A percentile compares a stretch with the other conserved stretches of the same genome.
These are phyloP conservation scores for Oryza punctata DNA, from an alignment of 176 grass and related monocot genomes.

Conservation along the genomic window DNA sequence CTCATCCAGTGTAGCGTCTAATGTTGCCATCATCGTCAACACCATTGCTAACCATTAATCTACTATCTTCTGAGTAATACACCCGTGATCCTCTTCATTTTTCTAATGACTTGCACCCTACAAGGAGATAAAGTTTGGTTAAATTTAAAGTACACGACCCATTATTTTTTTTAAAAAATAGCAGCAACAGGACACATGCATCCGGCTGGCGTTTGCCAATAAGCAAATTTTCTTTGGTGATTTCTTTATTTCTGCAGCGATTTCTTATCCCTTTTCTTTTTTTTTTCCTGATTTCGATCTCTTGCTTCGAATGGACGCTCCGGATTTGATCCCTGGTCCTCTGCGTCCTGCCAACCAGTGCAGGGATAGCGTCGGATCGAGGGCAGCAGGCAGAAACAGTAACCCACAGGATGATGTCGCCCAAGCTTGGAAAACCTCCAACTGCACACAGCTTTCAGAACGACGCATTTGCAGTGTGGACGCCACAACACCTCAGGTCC, in stretches of 20 bases:
- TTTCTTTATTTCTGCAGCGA: background rate
- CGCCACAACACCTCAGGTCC: background rate
- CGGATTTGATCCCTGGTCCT: background rate
- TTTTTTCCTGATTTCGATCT: background rate
- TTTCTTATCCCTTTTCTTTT: background rate
- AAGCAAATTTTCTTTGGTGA: background rate
- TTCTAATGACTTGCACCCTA: background rate
- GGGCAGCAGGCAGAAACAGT: background rate
- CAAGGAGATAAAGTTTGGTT: background rate
- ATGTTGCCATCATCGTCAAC: background rate
- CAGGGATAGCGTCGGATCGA: background rate
- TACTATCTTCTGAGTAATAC: background rate
- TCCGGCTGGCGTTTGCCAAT: background rate
- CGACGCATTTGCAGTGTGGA: background rate
- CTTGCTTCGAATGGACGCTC: background rate
- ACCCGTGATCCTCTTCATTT: background rate
- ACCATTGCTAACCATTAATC: background rate
- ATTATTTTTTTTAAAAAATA: background rate
- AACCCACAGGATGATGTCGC: background rate
- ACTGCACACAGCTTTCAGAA: background rate
- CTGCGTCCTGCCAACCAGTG: background rate
- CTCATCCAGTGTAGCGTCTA: background rate
- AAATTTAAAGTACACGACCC: background rate
- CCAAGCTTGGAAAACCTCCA: background rate
- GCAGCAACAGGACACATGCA: too few species aligned